Percentiles rank a stretch among this genome's conserved stretches.
Conservation (phyloP, 192 early-diverging fungal species). For the Umbelopsis vinacea region DNA sequence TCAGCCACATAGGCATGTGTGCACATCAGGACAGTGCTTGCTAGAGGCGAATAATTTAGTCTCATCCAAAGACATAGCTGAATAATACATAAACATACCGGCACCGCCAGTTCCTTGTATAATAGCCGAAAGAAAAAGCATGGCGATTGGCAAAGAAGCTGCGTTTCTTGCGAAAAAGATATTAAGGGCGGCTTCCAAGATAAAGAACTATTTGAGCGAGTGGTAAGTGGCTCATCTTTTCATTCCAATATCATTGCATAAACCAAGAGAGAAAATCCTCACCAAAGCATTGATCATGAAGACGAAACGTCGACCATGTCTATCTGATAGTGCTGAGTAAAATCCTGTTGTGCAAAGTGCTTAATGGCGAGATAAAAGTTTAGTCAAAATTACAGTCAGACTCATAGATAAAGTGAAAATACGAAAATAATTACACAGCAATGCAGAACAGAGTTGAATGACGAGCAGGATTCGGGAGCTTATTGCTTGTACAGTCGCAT, state of each 20-base stretch:
- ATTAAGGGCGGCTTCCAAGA: neutral
- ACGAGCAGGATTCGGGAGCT: constrained; percentile 6
- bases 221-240: neutral
- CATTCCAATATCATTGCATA: no score
- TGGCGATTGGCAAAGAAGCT: constrained; percentile 1
- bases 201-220: neutral
- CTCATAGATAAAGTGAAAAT: neutral
- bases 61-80: neutral
- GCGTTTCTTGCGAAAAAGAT: constrained; percentile 14
- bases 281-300: constrained; percentile 11
- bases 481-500: constrained; percentile 5
- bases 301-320: neutral
- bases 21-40: constrained; percentile 15
- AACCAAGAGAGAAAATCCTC: neutral
- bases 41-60: neutral
- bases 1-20: constrained; percentile 7
- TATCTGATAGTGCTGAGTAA: constrained; percentile 12
- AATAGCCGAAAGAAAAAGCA: neutral
- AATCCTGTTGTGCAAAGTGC: constrained; percentile 17
- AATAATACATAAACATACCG: neutral
- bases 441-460: constrained; percentile 11
- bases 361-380: neutral
- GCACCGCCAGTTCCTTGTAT: constrained; percentile 13
- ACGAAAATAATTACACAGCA: neutral
- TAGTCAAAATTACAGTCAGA: neutral